These are phyloP conservation scores for Daedaleopsis sinensis DNA, from an alignment of 768 basidiomycete species.

Conservation along the genomic window DNA sequence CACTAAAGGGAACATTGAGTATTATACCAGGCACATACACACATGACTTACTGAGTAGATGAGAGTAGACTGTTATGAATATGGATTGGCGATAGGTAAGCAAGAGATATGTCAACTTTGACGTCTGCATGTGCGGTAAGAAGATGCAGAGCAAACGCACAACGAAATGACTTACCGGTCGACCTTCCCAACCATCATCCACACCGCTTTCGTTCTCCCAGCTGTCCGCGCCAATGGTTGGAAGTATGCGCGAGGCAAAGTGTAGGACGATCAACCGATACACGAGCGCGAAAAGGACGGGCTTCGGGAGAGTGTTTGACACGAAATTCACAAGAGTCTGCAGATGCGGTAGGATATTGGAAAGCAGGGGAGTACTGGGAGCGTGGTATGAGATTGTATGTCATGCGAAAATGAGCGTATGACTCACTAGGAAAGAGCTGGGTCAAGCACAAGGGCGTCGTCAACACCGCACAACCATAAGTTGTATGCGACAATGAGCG, in stretches of 20 bases:
- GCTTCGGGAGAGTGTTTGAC: constrained; percentile 84
- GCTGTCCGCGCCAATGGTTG: constrained; percentile 80
- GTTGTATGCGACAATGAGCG: constrained; percentile 88
- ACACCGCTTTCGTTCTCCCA: constrained; percentile 72
- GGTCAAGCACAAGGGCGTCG: constrained; percentile 70
- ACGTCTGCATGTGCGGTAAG: constrained; percentile 56
- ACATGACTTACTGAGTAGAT: constrained; percentile 68
- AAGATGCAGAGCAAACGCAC: neutral
- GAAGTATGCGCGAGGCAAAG: constrained; percentile 79
- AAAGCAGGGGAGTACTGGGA: constrained; percentile 69
- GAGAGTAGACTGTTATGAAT: constrained; percentile 86
- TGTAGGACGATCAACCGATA: constrained; percentile 84
- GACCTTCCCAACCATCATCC: constrained; percentile 68
- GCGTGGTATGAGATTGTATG: neutral
- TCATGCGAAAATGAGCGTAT: neutral
- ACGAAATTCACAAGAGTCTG: constrained; percentile 81
- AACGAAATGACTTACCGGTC: constrained; percentile 56
- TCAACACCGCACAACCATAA: constrained; percentile 89
- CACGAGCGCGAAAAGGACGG: constrained; percentile 74
- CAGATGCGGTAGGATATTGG: constrained; percentile 81
- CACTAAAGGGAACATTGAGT: constrained; percentile 39
- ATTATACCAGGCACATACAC: neutral
- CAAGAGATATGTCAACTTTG: constrained; percentile 70
- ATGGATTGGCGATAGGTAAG: constrained; percentile 84
- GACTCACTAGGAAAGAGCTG: constrained; percentile 77